Evolutionary conservation across 164 flowering plant species (phyloP), one percentile per base, ranked within the genome.

Genomic region (Litsea cubeba): DNA sequence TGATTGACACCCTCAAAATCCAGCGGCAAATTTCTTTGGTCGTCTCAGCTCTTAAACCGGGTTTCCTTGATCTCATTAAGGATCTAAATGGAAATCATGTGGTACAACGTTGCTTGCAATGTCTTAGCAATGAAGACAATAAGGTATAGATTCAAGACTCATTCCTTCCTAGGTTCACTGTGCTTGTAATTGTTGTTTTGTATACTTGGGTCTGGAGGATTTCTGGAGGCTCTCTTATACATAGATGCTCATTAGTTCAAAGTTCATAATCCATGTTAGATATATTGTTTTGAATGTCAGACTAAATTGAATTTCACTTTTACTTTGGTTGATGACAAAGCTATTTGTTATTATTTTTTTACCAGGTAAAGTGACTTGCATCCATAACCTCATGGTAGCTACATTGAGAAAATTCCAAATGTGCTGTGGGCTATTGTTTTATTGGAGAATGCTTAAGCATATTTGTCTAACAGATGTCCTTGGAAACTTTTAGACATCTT

Each of bases 1-100:
- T 95, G 81, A 85, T 95, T 26, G 90, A 85, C 80, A 88, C 87
- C 69, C 82, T 93, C 54, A 89, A 79, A 71, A 85, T 89, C 7
- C 78, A 80, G 77, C 76, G 88, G 75, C 90, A 91, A 79, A 86
- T 90, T 74, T 82, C 82, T 0, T 24, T 79, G 11, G 84, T 90
- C 50, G 76, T 79, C 25, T 76, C 83, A 3, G 89, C 93, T 1
- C 88, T 92, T 66, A 83, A 88, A 80, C 89, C 88, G 25, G 93
- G 94, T 5, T 80, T 91, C 68, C 88, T 91, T 79, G 78, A 77
- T 69, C 87, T 95, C 50, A 85, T 88, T 15, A 91, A 88, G 75
- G 95, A 93, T 77, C 76, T 83, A 25, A 91, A 95, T 80, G 98
- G 97, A 20, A 90, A 88, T 77, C 99, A 93, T 86, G 98, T 95